Evolutionary conservation across 495 filamentous ascomycete genomes (phyloP).

Genomic region (Geoglossum glabrum): DNA sequence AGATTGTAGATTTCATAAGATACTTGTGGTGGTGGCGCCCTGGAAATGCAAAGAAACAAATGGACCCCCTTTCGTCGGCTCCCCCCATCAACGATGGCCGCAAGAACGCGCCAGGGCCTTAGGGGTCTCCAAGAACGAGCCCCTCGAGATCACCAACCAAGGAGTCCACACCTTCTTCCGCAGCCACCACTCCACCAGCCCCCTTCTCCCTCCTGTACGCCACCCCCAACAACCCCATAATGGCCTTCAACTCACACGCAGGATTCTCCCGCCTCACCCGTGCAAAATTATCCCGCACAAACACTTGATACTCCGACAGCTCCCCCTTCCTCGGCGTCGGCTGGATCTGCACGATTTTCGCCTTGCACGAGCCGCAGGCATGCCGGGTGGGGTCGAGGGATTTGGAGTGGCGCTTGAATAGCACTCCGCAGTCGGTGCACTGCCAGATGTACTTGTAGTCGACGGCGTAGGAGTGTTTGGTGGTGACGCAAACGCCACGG

Average conservation of each 20-base stretch:
- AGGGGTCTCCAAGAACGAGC: background rate
- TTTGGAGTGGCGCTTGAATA: constrained; percentile 64
- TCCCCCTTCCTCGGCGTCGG: constrained; percentile 40
- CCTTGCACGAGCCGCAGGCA: constrained; percentile 50
- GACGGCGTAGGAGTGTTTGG: constrained; percentile 72
- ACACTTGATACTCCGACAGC: constrained; percentile 39
- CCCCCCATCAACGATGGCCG: too few species aligned
- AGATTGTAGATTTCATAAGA: background rate
- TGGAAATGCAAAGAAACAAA: background rate
- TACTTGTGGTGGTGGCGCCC: too few species aligned
- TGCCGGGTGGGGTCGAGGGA: constrained; percentile 48
- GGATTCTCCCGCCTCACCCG: constrained; percentile 32
- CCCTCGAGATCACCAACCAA: background rate
- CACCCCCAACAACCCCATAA: constrained; percentile 38
- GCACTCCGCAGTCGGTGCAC: constrained; percentile 44
- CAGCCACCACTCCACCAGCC: too few species aligned
- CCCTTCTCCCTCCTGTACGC: constrained; percentile 30
- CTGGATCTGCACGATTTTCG: constrained; percentile 51
- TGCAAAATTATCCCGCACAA: constrained; percentile 44
- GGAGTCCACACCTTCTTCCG: background rate
- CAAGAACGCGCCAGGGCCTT: background rate
- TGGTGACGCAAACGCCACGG: constrained; percentile 53
- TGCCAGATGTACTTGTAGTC: constrained; percentile 78
- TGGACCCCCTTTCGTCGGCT: too few species aligned
- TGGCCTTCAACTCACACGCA: constrained; percentile 33